Evolutionary conservation across 441 rosid genomes (phyloP).

Genomic region (Rhodomyrtus psidioides): DNA sequence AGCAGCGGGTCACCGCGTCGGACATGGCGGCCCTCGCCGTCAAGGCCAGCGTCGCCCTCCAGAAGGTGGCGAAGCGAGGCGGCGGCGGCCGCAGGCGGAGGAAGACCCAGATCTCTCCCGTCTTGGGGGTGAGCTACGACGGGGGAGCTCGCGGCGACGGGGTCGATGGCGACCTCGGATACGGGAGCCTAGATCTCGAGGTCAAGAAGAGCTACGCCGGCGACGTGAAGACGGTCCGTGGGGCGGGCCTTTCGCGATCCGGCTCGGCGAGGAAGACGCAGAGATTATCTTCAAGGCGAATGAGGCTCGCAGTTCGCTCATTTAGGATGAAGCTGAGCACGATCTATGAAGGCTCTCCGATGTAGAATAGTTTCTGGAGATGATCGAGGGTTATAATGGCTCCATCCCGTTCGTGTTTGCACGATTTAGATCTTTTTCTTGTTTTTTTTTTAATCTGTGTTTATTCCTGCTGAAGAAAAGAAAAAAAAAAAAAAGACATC

Average conservation of each 20-base stretch:
- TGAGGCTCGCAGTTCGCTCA: slow-evolving; percentile 54
- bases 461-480: not conserved
- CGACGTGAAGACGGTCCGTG: not conserved
- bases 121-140: slow-evolving; percentile 1
- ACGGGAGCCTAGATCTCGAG: not conserved
- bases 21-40: slow-evolving; percentile 82
- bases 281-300: slow-evolving; percentile 36
- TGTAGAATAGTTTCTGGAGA: not conserved
- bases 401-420: not conserved
- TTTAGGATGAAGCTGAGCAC: slow-evolving; percentile 48
- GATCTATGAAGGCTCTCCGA: slow-evolving; percentile 47
- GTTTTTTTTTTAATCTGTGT: not conserved
- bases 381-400: not conserved
- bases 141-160: not conserved
- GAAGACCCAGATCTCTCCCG: slow-evolving; percentile 41
- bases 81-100: slow-evolving; percentile 14
- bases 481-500: not conserved
- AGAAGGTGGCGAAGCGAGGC: slow-evolving; percentile 17
- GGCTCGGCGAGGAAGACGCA: slow-evolving; percentile 39
- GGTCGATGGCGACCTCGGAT: not conserved
- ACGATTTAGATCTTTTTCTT: not conserved
- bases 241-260: slow-evolving; percentile 26
- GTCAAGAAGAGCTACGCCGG: not conserved
- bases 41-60: slow-evolving; percentile 55
- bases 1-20: slow-evolving; percentile 35